A percentile compares a stretch with the other conserved stretches of the same genome.
These are phyloP conservation scores for Gentiana straminea DNA, from an alignment of 257 asterid genomes.

Conservation along the genomic window DNA sequence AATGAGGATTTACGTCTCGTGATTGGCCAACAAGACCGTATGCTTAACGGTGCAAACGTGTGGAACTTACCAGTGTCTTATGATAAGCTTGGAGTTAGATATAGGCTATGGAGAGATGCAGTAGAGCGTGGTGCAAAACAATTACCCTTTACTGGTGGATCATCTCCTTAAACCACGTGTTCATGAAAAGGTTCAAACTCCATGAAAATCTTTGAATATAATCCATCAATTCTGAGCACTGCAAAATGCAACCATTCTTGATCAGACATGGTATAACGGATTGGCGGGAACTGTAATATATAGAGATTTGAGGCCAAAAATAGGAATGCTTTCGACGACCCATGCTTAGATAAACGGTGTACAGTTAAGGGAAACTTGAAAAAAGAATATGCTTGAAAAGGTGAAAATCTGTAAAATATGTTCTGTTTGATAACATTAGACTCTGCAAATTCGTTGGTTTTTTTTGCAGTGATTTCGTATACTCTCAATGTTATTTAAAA, in stretches of 20 bases:
- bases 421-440: too few species aligned
- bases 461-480: too few species aligned
- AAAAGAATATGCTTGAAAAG: too few species aligned
- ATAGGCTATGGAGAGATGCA: slow-evolving; percentile 74
- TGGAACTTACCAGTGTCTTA: slow-evolving; percentile 76
- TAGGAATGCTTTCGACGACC: slow-evolving; percentile 13
- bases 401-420: too few species aligned
- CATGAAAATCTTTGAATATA: slow-evolving; percentile 3
- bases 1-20: slow-evolving; percentile 81
- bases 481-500: too few species aligned
- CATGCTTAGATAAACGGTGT: slow-evolving; percentile 23
- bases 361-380: slow-evolving; percentile 22
- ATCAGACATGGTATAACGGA: background rate
- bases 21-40: slow-evolving; percentile 71
- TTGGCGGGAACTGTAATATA: slow-evolving; percentile 9
- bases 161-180: slow-evolving; percentile 1
- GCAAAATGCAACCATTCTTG: background rate
- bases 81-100: slow-evolving; percentile 82
- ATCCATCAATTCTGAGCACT: slow-evolving; percentile 4
- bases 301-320: slow-evolving; percentile 14
- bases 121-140: slow-evolving; percentile 43
- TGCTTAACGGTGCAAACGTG: slow-evolving; percentile 65
- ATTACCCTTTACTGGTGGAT: slow-evolving; percentile 22
- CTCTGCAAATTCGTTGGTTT: too few species aligned
- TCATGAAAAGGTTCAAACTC: slow-evolving; percentile 1